Evolutionary conservation across 371 early-diverging fungal species (phyloP), one percentile per base, ranked within the genome.

Genomic region (Neoconidiobolus thromboides): DNA sequence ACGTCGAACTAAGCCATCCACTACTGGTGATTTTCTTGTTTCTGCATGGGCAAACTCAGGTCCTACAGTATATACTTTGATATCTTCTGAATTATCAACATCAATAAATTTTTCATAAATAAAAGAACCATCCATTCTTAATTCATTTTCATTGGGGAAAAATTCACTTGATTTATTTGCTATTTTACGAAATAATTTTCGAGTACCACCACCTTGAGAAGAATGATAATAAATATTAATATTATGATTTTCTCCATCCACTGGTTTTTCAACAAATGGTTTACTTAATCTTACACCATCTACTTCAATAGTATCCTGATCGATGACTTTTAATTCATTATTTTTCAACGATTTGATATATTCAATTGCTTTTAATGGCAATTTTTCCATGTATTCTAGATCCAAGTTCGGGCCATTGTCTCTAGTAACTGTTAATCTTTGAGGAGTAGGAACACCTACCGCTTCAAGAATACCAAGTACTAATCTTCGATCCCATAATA

Each of bases 241-340:
- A 68, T 96, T 95, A 71, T 98, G 99, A 67, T 97, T 82, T 68
- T 99, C 99, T 41, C 93, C 93, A 41, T 87, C 81, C 0, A 87
- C 88, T 1, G 99, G 99, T 67, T 99, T 99, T 65, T 99, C 99
- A 15, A 97, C 95, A 72, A 96, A 97, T 2, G 99, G 95, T 68
- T 96, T 97, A 50, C 66, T 67, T 38, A 98, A 68, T 15, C 67
- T 71, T 60, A 75, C 62, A 2, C 78, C 79, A 26, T 84, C 86
- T 1, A 89, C 75, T 48, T 73, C 61, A 56, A 97, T 80, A 0
- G 85, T 89, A 58, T 93, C 87, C 3, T 67, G 67, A 60, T 87
- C 86, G 43, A 83, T 63, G 61, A 78, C 64, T 43, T 69, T 68
- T 6, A 81, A 74, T 0, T 70, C 68, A 1, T 66, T 63, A 1